Evolutionary conservation across 2,329 filamentous ascomycete genomes (phyloP), one percentile per base, ranked within the genome.

Genomic region (Thermochaetoides dissita): DNA sequence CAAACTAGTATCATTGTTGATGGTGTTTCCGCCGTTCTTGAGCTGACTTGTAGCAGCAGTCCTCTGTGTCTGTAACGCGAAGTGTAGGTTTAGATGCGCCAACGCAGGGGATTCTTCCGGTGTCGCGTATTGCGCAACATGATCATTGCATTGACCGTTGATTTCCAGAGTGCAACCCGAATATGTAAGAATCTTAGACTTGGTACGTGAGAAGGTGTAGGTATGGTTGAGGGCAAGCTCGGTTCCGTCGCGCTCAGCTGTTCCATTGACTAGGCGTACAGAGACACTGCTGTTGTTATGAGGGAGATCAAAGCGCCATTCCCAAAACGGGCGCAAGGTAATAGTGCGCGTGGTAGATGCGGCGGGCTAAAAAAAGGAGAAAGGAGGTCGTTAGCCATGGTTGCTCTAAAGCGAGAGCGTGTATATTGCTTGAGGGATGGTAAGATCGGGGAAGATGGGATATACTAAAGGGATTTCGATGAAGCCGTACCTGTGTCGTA

Each of bases 241-340:
- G 42, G 89, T 88, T 57, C 91, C 91, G 58, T 96, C 94, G 56
- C 94, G 78, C 62, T 98, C 91, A 38, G 89, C 91, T 1, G 81
- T 86, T 47, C 91, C 91, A 31, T 73, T 76, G 43, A 85, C 64
- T 28, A 96, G 69, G 66, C 87, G 69, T 24, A 24, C 17, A 24
- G 17, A 24, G 38, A 73, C 56, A 34, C 61, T 59, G 39, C 71
- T 39, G 35, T 36, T 37, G 34, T 12, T 30, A n/a, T 12, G 60
- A 8, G 79, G 71, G 36, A 85, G 78, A 55, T 84, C 72, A 63
- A 89, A 89, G 39, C 84, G 76, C 78, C 82, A 89, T 69, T 89
- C 84, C 54, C 75, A 79, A 50, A 74, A 75, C 42, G 76, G 71
- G 39, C 70, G 65, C 48, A 89, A 72, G 49, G 56, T 58, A 48